Evolutionary conservation across 148 eudicot species (phyloP).

Genomic region (Camellia sinensis): DNA sequence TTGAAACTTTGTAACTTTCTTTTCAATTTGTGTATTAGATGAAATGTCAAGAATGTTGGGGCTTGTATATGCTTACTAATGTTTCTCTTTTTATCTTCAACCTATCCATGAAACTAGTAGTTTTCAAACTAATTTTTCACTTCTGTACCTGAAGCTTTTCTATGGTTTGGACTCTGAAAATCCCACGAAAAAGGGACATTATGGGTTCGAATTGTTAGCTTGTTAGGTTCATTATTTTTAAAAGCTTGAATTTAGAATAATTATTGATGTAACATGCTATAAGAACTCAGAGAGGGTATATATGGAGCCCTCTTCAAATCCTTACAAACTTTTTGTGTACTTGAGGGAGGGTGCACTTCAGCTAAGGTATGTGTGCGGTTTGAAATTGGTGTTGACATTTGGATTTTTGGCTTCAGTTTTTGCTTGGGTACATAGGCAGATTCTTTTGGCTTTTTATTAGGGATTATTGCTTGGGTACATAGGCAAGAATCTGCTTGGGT

Average conservation of each 20-base stretch:
- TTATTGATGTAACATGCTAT: too few relatives aligned
- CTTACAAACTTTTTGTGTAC: not conserved
- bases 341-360: conserved; percentile 6
- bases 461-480: too few relatives aligned
- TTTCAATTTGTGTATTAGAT: not conserved
- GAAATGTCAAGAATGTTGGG: not conserved
- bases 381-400: too few relatives aligned
- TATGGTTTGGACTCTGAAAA: not conserved
- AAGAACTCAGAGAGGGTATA: not conserved
- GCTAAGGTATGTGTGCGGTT: not conserved
- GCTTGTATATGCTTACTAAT: not conserved
- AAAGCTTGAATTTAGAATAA: too few relatives aligned
- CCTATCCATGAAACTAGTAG: not conserved
- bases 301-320: not conserved
- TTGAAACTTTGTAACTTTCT: not conserved
- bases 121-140: not conserved
- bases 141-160: not conserved
- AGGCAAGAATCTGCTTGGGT: too few relatives aligned
- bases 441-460: too few relatives aligned
- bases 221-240: too few relatives aligned
- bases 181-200: too few relatives aligned
- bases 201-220: too few relatives aligned
- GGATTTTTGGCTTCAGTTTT: too few relatives aligned
- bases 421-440: too few relatives aligned
- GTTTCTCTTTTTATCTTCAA: not conserved